Conservation (phyloP, 805 yeast genomes). For the Yarrowia porcina region DNA sequence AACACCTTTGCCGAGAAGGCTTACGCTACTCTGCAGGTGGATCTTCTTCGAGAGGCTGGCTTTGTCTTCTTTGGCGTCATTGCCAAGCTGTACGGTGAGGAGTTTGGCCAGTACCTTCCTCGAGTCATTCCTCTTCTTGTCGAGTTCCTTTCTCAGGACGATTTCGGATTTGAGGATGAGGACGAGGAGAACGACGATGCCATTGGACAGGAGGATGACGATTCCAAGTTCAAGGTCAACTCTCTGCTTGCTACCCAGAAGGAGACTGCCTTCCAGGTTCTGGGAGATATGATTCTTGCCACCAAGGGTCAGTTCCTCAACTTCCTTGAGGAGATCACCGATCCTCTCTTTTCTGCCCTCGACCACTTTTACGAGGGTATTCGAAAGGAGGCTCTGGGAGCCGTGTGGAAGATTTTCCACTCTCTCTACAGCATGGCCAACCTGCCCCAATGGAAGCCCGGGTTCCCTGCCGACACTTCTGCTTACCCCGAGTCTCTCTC, state of each 20-base stretch:
- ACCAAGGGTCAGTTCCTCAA: conserved; percentile 77
- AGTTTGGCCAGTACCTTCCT: conserved; percentile 80
- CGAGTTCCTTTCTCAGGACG: conserved; percentile 81
- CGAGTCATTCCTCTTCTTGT: conserved; percentile 80
- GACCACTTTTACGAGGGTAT: conserved; percentile 83
- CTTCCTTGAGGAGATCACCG: conserved; percentile 64
- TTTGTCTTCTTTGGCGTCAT: conserved; percentile 88
- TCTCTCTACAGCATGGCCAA: conserved; percentile 49
- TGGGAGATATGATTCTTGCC: conserved; percentile 83
- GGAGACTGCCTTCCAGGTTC: conserved; percentile 89
- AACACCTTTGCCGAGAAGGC: conserved; percentile 87
- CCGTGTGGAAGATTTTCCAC: conserved; percentile 78
- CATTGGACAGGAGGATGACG: conserved; percentile 42
- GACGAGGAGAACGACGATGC: conserved; percentile 45
- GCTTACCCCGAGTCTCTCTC: conserved; percentile 47
- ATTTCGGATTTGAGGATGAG: conserved; percentile 46
- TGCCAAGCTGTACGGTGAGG: conserved; percentile 92
- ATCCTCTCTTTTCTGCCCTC: conserved; percentile 63
- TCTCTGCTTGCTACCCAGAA: conserved; percentile 94
- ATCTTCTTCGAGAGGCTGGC: conserved; percentile 87
- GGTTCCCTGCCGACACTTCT: conserved; percentile 34
- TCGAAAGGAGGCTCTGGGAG: conserved; percentile 77
- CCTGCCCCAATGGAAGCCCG: conserved; percentile 38
- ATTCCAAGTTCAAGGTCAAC: conserved; percentile 77
- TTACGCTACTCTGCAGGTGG: conserved; percentile 69